Base-by-base conservation (phyloP, 805 yeast genomes). In the Starmerella bombi region DNA sequence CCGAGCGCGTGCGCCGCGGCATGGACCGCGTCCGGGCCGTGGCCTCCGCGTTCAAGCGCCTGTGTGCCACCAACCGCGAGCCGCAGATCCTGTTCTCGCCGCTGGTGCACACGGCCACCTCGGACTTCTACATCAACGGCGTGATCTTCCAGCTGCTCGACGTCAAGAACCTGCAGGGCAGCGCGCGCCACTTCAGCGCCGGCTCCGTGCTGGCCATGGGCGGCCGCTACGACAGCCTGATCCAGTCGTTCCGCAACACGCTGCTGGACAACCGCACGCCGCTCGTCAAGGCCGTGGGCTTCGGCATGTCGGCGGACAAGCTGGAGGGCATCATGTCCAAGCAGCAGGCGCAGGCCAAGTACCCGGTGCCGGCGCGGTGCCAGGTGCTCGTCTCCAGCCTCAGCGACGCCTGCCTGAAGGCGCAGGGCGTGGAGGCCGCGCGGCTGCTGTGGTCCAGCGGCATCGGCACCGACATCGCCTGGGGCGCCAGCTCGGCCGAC, bases 91-190 rank as follows among this genome's bases (percentile, higher is more conserved):
- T 10, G 69, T 71, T 22, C 63, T 91, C 83, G 3, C 98, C 98
- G 0, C 67, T 91, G 58, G 83, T 84, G 48, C 83, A 82, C 60
- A 84, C 84, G 50, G 72, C 78, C 25, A 70, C 44, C 14, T 33
- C 47, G 1, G 48, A 76, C 8, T 88, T 84, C 55, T 91, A 86
- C 55, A 65, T 69, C 29, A 75, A 76, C 15, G 93, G 93, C 0
- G 62, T 86, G 2, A 84, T 91, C 93, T 91, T 88, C 56, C 93
- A 84, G 50, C 83, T 81, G 0, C 71, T 75, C 48, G 80, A 82
- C 40, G 77, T 75, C 3, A 75, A 67, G 51, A 3, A 33, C 5
- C 4, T 34, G 22, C 25, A 16, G 19, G 22, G 16, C 32, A 4
- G 18, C 4, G 16, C 23, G 3, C 28, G 38, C 3, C 35, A 40